Evolutionary conservation across 257 asterid genomes (phyloP).

Genomic region (Solanum piurae): DNA sequence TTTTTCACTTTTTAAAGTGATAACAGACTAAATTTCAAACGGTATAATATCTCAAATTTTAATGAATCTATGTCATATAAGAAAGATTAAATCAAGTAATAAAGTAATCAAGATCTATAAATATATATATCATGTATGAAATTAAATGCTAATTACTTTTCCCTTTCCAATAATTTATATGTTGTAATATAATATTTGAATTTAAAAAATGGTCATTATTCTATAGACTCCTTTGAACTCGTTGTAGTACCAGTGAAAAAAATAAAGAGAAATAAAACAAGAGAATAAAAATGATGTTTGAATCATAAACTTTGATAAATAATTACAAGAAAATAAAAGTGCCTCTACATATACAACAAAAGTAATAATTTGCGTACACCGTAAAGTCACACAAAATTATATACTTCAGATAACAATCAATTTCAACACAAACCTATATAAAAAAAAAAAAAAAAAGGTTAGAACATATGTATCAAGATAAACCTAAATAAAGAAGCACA

Average conservation of each 20-base stretch:
- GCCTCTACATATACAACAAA: too few species aligned
- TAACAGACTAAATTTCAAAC: neutral
- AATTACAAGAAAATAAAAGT: too few species aligned
- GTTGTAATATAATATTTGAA: neutral
- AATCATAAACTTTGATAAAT: too few species aligned
- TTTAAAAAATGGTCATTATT: neutral
- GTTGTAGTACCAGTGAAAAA: too few species aligned
- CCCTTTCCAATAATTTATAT: neutral
- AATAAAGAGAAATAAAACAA: too few species aligned
- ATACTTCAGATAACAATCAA: neutral
- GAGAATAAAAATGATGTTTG: too few species aligned
- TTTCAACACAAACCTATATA: neutral
- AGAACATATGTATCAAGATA: neutral
- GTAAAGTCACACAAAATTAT: too few species aligned
- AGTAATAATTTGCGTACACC: too few species aligned
- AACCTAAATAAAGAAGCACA: neutral
- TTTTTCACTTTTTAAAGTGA: neutral
- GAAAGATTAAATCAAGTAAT: neutral
- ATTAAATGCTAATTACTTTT: neutral
- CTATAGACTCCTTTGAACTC: neutral
- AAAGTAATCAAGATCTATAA: too few species aligned
- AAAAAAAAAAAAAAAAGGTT: neutral
- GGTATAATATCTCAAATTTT: neutral
- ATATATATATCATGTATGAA: neutral
- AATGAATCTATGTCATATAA: neutral